A percentile compares a stretch with the other conserved stretches of the same genome.
Evolutionary conservation across 495 filamentous ascomycete genomes (phyloP).

Genomic region (Annulohypoxylon moriforme): DNA sequence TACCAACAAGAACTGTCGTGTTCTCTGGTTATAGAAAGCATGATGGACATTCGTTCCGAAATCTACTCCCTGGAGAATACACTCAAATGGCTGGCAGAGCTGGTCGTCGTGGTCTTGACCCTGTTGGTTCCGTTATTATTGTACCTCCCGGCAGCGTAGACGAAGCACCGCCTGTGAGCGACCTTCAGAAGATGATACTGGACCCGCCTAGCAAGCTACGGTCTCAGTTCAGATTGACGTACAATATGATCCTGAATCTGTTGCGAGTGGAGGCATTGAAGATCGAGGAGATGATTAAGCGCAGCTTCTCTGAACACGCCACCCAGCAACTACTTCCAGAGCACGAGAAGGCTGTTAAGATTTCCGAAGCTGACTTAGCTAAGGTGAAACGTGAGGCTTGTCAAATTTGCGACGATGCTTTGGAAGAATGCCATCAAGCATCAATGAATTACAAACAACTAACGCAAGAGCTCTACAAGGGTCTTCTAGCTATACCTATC

Average conservation of each 20-base stretch:
- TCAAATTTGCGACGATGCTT: conserved; percentile 79
- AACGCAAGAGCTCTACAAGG: conserved; percentile 78
- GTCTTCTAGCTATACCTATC: conserved; percentile 75
- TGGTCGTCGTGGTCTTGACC: conserved; percentile 90
- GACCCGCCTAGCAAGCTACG: conserved; percentile 94
- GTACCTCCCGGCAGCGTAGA: conserved; percentile 79
- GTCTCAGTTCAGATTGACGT: conserved; percentile 96
- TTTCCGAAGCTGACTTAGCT: conserved; percentile 90
- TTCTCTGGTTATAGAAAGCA: conserved; percentile 98
- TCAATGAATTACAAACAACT: conserved; percentile 79
- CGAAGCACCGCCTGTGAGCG: conserved; percentile 86
- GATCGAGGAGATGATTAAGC: conserved; percentile 99
- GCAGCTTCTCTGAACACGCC: conserved; percentile 98
- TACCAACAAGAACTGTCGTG: conserved; percentile 95
- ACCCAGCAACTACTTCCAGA: conserved; percentile 94
- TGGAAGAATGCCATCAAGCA: conserved; percentile 81
- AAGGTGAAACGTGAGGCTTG: conserved; percentile 91
- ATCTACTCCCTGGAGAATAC: conserved; percentile 93
- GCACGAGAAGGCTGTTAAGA: conserved; percentile 90
- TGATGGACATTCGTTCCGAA: conserved; percentile 89
- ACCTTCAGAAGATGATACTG: conserved; percentile 91
- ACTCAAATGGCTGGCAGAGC: conserved; percentile 98
- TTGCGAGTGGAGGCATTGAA: conserved; percentile 95
- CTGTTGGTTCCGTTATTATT: conserved; percentile 93
- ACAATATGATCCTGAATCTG: conserved; percentile 99